Base-by-base conservation (phyloP, 495 filamentous ascomycete species). In the Daldinia bambusicola region DNA sequence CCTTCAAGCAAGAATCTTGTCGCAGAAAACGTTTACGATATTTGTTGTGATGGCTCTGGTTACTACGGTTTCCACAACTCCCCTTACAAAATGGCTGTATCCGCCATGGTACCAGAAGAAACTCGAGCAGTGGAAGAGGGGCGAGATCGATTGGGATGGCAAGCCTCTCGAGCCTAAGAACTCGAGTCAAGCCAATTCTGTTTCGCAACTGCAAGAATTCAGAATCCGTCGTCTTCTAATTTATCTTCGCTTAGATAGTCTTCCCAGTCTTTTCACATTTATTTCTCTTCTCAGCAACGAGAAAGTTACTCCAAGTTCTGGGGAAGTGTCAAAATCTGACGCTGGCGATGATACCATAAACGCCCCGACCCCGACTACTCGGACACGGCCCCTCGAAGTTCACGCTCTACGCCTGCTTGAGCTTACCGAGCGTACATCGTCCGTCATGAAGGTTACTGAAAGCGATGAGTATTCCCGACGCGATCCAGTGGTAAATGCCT, bases 1-100 rank as follows among this genome's bases (percentile, higher is more conserved):
- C 26, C 85, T 95, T 14, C 91, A 97, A 86, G 95, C 95, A 22
- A 89, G 90, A 56, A 98, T 99, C 68, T 81, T 99, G 32, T 95
- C 91, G 55, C 85, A 86, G 26, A 87, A 89, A 31, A 97, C 95
- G 0, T 99, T 99, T 77, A 99, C 94, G 36, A 97, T 99, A 63
- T 99, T 99, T 61, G 95, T 99, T n/a, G 92, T 98, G 68, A 98
- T 98, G 87, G 95, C 95, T 36, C 83, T 98, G 8, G 87, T 97
- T 41, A 97, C 94, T 2, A 99, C 95, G 0, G 94, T 99, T 61
- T 83, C 90, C 2, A 98, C 95, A 0, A 97, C 95, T 0, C 95
- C 95, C 0, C 76, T 98, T 16, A 93, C 92, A 22, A 85, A 87
- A 6, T 79, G 79, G 38, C 80, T 98, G 13, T 99, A 98, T 70